Percentiles rank a stretch among this genome's conserved stretches.
Evolutionary conservation across 305 asterid species (phyloP).

Genomic region (Fraxinus greggii): DNA sequence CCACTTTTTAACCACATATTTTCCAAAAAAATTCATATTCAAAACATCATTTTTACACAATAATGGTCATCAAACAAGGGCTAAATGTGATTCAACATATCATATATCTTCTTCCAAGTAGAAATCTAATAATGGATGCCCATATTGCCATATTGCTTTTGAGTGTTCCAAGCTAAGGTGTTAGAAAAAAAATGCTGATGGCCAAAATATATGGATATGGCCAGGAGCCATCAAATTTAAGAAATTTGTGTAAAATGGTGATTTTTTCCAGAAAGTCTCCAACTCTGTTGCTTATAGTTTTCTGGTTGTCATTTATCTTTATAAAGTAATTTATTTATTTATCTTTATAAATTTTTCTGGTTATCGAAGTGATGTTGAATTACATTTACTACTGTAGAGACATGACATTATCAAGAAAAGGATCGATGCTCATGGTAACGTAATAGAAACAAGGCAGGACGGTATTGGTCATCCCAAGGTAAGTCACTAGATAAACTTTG

Average conservation of each 20-base stretch:
- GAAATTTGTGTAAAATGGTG: neutral
- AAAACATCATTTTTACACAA: too few species aligned
- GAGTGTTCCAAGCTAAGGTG: neutral
- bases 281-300: neutral
- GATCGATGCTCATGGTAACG: conserved; percentile 81
- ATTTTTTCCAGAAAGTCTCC: conserved; percentile 6
- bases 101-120: neutral
- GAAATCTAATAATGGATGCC: neutral
- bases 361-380: conserved; percentile 26
- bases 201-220: neutral
- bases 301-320: conserved; percentile 21
- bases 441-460: conserved; percentile 79
- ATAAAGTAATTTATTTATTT: too few species aligned
- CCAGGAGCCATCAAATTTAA: conserved; percentile 3
- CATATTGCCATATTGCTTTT: conserved; percentile 14
- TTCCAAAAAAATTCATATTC: too few species aligned
- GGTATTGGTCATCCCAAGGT: conserved; percentile 90
- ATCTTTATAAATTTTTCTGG: too few species aligned
- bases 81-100: neutral
- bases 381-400: conserved; percentile 54
- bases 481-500: conserved; percentile 30
- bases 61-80: too few species aligned
- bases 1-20: too few species aligned
- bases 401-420: conserved; percentile 94
- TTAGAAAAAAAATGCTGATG: neutral